Evolutionary conservation across 495 filamentous ascomycete species (phyloP), one percentile per base, ranked within the genome.

Genomic region (Tetracladium setigerum): DNA sequence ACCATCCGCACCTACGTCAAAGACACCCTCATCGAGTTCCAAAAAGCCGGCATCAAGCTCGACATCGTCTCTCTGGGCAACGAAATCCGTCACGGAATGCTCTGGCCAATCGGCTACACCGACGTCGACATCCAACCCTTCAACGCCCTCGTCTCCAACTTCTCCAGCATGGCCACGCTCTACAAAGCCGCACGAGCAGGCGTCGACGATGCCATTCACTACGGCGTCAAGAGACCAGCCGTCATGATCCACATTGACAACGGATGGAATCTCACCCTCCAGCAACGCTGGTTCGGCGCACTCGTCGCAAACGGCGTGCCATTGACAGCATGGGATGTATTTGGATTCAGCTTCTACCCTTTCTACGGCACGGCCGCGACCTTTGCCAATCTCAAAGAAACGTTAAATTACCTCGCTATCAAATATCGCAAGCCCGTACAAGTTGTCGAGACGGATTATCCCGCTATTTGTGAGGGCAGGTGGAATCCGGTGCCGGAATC

Each of bases 221-320:
- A 57, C 24, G 60, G 63, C 10, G 56, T 62, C 18, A 32, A 55
- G 8, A 66, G 62, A 33, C 64, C 68, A 11, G 58, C 64, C 22
- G 62, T 70, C 30, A 64, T 71, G 63, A 67, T 72, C 41, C 70
- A 74, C 46, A 62, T 72, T 17, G 70, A 72, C 51, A 59, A 71
- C 43, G 69, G 70, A 9, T 72, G 63, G 66, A 66, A 74, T 43
- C 33, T 58, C 38, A 62, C 59, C 3, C 52, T 67, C 17, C 70
- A 73, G 48, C 44, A 66, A 37, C 50, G 59, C 4, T 73, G 69
- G 67, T 73, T 69, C 54, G 62, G 61, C 37, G 57, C 58, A 2
- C 38, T 73, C 41, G 52, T 59, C 9, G 57, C 19, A 1, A 62
- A 64, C 34, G 68, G 67, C 5, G 53, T 69, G 8, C 38, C 52